Evolutionary conservation across 192 early-diverging fungal genomes (phyloP).

Genomic region (Backusella liffmaniae): DNA sequence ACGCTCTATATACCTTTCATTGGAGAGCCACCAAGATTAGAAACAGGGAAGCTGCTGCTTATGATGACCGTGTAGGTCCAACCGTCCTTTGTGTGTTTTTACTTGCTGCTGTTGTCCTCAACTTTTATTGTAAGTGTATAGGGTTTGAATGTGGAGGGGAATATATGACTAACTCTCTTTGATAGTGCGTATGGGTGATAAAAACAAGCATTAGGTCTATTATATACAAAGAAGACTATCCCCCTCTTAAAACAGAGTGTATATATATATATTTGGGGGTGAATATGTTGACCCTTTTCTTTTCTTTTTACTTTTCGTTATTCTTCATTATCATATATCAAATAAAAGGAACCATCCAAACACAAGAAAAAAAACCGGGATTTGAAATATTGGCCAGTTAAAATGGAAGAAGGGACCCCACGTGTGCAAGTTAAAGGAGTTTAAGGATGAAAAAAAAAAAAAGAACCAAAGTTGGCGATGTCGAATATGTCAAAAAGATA

Average conservation of each 20-base stretch:
- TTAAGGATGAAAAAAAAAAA: background rate
- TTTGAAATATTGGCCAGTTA: background rate
- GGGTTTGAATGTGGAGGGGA: background rate
- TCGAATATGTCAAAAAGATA: background rate
- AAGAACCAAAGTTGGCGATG: background rate
- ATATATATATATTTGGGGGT: background rate
- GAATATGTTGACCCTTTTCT: background rate
- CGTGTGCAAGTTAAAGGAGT: background rate
- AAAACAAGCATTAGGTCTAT: background rate
- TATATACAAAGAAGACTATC: background rate
- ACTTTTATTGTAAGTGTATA: slow-evolving; percentile 58
- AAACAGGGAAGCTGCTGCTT: slow-evolving; percentile 72
- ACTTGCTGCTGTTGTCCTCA: slow-evolving; percentile 62
- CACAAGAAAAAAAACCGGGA: background rate
- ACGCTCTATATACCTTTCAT: slow-evolving; percentile 74
- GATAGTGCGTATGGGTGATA: slow-evolving; percentile 10
- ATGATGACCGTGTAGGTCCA: slow-evolving; percentile 76
- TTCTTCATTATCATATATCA: background rate
- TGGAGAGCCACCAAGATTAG: slow-evolving; percentile 80
- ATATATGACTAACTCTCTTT: background rate
- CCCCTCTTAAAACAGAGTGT: background rate
- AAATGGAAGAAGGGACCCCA: background rate
- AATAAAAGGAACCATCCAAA: slow-evolving; percentile 1
- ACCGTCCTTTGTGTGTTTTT: slow-evolving; percentile 68
- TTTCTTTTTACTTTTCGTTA: background rate